Conservation (phyloP, 148 eudicot genomes). For the Spergularia marina region DNA sequence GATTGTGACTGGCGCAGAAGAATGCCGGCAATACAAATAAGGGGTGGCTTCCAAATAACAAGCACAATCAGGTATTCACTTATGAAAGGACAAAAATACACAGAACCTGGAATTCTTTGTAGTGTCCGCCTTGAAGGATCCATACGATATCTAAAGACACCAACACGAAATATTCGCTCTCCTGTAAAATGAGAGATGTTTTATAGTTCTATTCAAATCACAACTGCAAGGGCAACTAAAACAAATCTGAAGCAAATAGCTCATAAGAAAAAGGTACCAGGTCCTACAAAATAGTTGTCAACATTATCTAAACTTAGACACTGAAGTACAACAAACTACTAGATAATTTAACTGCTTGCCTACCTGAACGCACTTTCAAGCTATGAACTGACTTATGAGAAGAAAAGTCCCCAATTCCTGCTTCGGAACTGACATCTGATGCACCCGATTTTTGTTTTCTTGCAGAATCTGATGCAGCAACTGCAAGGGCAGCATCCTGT, state of each 20-base stretch:
- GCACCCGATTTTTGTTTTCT: constrained; percentile 40
- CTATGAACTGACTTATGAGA: constrained; percentile 54
- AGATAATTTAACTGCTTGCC: constrained; percentile 24
- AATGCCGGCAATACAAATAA: not conserved
- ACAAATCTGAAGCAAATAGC: not conserved
- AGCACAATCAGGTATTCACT: not conserved
- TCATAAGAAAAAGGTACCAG: not conserved
- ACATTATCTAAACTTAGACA: not conserved
- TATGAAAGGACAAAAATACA: constrained; percentile 8
- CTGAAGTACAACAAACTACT: constrained; percentile 7
- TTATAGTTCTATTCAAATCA: not conserved
- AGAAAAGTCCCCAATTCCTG: constrained; percentile 39
- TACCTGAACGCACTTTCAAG: constrained; percentile 52
- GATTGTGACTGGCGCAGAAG: too few species aligned
- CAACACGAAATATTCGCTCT: constrained; percentile 76
- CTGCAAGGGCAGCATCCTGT: constrained; percentile 77
- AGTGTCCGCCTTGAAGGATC: constrained; percentile 74
- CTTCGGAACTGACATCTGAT: constrained; percentile 34
- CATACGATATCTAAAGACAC: constrained; percentile 76
- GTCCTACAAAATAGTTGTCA: not conserved
- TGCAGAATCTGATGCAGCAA: constrained; percentile 51
- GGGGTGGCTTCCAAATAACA: not conserved
- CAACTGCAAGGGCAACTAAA: constrained; percentile 7
- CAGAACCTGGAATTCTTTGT: constrained; percentile 64
- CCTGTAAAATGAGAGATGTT: constrained; percentile 44